These are phyloP conservation scores for Scheffersomyces ergatensis DNA, from an alignment of 805 yeast species.

Conservation along the genomic window DNA sequence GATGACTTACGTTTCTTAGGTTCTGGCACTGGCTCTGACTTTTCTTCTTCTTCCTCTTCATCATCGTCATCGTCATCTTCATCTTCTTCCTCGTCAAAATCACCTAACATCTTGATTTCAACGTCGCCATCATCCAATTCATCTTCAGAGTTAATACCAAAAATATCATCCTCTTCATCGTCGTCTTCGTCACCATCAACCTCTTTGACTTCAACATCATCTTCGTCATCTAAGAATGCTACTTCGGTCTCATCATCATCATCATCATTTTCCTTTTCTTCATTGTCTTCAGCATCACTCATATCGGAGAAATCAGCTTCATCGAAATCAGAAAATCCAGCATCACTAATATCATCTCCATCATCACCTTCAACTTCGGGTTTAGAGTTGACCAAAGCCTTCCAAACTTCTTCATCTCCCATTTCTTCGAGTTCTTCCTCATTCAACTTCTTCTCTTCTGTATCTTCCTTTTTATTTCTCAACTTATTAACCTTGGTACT, in stretches of 20 bases:
- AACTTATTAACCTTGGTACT: conserved; percentile 50
- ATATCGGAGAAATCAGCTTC: conserved; percentile 42
- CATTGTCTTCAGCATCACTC: conserved; percentile 43
- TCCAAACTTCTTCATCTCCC: conserved; percentile 76
- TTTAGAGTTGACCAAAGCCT: conserved; percentile 69
- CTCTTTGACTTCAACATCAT: conserved; percentile 27
- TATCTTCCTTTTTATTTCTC: conserved; percentile 17
- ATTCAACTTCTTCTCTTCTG: conserved; percentile 27
- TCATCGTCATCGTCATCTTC: conserved; percentile 35
- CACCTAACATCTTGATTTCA: conserved; percentile 13
- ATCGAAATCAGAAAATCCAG: conserved; percentile 40
- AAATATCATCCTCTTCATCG: conserved; percentile 8
- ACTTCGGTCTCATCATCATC: conserved; percentile 34
- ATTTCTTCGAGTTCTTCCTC: conserved; percentile 42
- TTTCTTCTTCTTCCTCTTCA: conserved; percentile 27
- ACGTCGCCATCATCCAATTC: conserved; percentile 22
- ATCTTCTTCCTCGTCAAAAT: conserved; percentile 21
- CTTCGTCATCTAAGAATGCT: conserved; percentile 19
- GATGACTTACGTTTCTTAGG: conserved; percentile 19
- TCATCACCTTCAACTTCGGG: conserved; percentile 61
- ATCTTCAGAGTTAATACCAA: conserved; percentile 32
- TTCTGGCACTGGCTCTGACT: conserved; percentile 26
- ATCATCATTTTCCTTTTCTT: conserved; percentile 39
- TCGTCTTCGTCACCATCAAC: conserved; percentile 24
- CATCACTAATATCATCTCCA: conserved; percentile 28